Percentiles rank a stretch among this genome's conserved stretches.
phyloP scores from a whole-genome alignment of 148 eudicot species.

The Selenicereus undatus region DNA sequence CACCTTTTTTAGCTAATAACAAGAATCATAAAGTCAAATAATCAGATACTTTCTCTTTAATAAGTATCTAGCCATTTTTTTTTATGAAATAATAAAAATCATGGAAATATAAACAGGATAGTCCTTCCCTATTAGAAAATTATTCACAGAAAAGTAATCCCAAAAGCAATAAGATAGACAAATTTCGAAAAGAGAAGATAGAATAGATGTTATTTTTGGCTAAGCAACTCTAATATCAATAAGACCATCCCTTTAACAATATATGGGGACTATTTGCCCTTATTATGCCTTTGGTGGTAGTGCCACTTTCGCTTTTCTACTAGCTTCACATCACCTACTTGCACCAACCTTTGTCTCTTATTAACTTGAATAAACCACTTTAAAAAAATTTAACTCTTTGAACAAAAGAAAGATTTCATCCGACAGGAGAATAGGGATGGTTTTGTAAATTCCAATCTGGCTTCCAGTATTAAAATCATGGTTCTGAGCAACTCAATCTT shows the following conservation, averaged over 20 bases:
- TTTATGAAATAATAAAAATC: neutral
- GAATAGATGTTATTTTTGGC: neutral
- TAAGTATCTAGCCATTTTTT: neutral
- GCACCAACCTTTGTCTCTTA: constrained; percentile 1
- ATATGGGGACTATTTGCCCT: neutral
- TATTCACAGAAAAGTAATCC: neutral
- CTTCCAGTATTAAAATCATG: neutral
- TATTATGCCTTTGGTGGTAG: constrained; percentile 13
- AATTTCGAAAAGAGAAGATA: neutral
- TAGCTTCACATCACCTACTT: constrained; percentile 5
- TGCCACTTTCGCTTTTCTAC: constrained; percentile 15
- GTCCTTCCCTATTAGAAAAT: too few species aligned
- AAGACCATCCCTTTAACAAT: neutral
- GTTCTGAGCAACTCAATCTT: neutral
- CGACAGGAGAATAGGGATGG: neutral
- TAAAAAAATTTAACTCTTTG: neutral
- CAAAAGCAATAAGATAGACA: neutral
- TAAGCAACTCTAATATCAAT: constrained; percentile 12
- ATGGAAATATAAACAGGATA: neutral
- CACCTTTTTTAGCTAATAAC: neutral
- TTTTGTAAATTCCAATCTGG: neutral
- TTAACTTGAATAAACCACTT: neutral
- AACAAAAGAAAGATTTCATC: neutral
- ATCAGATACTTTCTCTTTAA: neutral
- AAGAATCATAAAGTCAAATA: neutral